phyloP scores from a whole-genome alignment of 2,329 filamentous ascomycete genomes.

The Sporothrix sp. region DNA sequence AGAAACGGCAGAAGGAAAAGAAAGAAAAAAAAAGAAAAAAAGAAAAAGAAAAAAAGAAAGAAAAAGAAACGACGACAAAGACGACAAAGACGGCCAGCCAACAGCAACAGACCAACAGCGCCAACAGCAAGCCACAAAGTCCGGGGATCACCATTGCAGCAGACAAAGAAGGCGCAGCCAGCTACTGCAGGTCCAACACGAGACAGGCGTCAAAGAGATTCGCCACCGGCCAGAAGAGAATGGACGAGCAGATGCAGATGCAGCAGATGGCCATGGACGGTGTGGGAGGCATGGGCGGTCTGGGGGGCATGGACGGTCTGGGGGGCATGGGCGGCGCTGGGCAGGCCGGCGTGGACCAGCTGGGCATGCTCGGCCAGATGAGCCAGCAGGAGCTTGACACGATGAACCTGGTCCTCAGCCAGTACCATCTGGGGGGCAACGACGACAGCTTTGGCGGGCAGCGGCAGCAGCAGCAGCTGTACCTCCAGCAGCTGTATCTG shows the following conservation, averaged over 20 bases:
- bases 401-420: constrained; percentile 1
- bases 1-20: background rate
- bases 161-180: background rate
- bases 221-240: too few relatives aligned
- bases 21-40: constrained; percentile 1
- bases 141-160: constrained; percentile 6
- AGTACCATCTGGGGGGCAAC: background rate
- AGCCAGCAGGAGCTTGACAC: constrained; percentile 2
- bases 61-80: background rate
- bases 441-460: background rate
- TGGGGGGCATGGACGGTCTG: too few relatives aligned
- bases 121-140: background rate
- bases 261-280: too few relatives aligned
- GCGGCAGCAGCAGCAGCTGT: background rate
- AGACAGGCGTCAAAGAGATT: too few relatives aligned
- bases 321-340: background rate
- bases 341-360: background rate
- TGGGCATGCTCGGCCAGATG: background rate
- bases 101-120: background rate
- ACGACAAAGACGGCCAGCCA: background rate
- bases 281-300: too few relatives aligned
- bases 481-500: constrained; percentile 2
- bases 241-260: too few relatives aligned
- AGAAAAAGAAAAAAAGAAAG: background rate
- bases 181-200: constrained; percentile 9